Base-by-base conservation (phyloP, 192 early-diverging fungal species). In the Physocladia obscura region DNA sequence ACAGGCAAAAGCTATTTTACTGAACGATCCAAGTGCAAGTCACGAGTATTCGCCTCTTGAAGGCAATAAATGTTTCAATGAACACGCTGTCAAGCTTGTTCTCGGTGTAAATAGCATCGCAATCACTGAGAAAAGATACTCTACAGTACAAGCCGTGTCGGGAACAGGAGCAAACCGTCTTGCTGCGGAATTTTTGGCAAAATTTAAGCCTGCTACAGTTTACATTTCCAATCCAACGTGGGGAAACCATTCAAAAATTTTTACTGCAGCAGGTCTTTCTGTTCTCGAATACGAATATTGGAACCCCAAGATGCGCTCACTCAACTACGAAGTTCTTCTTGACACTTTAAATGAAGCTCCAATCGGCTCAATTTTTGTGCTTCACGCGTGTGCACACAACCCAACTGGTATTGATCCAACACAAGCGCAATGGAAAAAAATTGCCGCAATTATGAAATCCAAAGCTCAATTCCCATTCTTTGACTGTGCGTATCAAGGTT, bases 371-470 rank as follows among this genome's bases (percentile, higher is more conserved):
- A 92, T 97, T 71, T 76, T 99, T 59, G 76, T 97, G 52, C 76
- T 99, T 24, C 97, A 99, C 79, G 91, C 94, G 6, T 99, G 97
- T 71, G 97, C 97, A 21, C 97, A 99, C 81, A 99, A 99, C 86
- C 97, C 97, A 31, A 99, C 97, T 0, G 97, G 97, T 75, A 94
- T 99, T 39, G 97, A 99, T 74, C 97, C 97, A 26, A 93, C 95
- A 1, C 81, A 84, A 22, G 93, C 91, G 56, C 92, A 99, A 77
- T 99, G 97, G 97, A 88, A 88, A 77, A 74, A 80, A 51, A 96
- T 99, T 64, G 94, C 95, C 27, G 87, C 90, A 27, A 86, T 93
- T 13, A 89, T 94, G 77, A 77, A 80, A 74, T 76, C 82, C 62
- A 90, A 91, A 68, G 57, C 69, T 19, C 95, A 93, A 73, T 92